phyloP scores from a whole-genome alignment of 2,329 filamentous ascomycete genomes.

The Nigrospora oryzae region DNA sequence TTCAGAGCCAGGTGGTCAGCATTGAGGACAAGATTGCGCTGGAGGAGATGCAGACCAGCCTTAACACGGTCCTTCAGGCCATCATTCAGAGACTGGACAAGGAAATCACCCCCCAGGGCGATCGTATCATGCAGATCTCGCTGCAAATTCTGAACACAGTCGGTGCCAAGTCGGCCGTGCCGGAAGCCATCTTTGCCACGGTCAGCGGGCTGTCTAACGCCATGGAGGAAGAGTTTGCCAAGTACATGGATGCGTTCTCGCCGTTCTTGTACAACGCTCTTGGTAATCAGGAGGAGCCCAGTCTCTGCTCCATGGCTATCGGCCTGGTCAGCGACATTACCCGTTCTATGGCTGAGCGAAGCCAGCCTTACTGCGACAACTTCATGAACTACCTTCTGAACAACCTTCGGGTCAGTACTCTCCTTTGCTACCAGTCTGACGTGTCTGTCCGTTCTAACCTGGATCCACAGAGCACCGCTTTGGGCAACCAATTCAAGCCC shows the following conservation, averaged over 20 bases:
- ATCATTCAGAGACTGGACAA: conserved; percentile 87
- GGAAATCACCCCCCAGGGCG: conserved; percentile 82
- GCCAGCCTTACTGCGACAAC: conserved; percentile 89
- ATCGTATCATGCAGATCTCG: conserved; percentile 86
- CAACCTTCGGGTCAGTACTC: conserved; percentile 61
- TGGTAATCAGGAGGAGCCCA: conserved; percentile 90
- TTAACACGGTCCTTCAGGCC: conserved; percentile 82
- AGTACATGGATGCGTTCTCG: conserved; percentile 95
- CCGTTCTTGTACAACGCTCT: conserved; percentile 92
- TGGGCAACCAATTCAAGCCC: conserved; percentile 95
- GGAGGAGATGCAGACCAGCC: conserved; percentile 95
- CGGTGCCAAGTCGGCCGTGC: conserved; percentile 82
- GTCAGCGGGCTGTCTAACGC: conserved; percentile 88
- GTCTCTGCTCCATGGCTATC: conserved; percentile 93
- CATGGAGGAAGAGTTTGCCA: conserved; percentile 84
- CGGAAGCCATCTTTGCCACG: conserved; percentile 86
- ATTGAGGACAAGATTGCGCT: conserved; percentile 93
- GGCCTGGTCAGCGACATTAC: conserved; percentile 95
- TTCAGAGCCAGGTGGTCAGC: conserved; percentile 90
- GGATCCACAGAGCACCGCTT: conserved; percentile 59
- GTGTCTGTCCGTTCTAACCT: conserved; percentile 20
- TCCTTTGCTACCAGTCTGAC: not conserved
- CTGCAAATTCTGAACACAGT: conserved; percentile 73
- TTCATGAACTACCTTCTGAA: conserved; percentile 98
- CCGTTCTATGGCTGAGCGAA: conserved; percentile 79